These are phyloP conservation scores for Myrica gale DNA, from an alignment of 306 rosid species.

Conservation along the genomic window DNA sequence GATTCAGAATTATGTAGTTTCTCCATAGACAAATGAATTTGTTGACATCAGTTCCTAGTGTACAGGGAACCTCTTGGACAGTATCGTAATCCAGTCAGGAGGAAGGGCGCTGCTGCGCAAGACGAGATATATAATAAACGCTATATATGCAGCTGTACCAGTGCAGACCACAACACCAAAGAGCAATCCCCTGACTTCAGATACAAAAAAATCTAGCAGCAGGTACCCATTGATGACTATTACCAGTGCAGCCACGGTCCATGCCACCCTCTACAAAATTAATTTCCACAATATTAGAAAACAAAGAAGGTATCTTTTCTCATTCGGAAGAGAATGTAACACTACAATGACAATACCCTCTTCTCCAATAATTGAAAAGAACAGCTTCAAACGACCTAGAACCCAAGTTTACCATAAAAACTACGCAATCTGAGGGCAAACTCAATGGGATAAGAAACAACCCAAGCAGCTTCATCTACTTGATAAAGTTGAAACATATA, in stretches of 20 bases:
- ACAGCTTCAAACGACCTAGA: neutral
- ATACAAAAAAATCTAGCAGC: slow-evolving; percentile 65
- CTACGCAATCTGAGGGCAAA: neutral
- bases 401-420: slow-evolving; percentile 20
- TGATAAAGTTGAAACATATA: slow-evolving; percentile 10
- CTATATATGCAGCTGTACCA: slow-evolving; percentile 54
- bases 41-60: slow-evolving; percentile 36
- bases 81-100: slow-evolving; percentile 40
- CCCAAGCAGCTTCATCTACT: slow-evolving; percentile 10
- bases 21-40: neutral
- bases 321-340: neutral
- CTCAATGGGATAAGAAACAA: neutral
- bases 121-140: slow-evolving; percentile 66
- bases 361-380: neutral
- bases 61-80: slow-evolving; percentile 47
- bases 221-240: slow-evolving; percentile 79
- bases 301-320: neutral
- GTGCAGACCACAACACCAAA: slow-evolving; percentile 51
- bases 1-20: slow-evolving; percentile 21
- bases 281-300: slow-evolving; percentile 20
- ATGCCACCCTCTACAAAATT: slow-evolving; percentile 64
- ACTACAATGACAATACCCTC: neutral
- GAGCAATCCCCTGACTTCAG: slow-evolving; percentile 55
- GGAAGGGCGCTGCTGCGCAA: slow-evolving; percentile 57
- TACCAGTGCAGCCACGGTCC: slow-evolving; percentile 78